Base-by-base conservation (phyloP, 2,329 filamentous ascomycete genomes). In the Ceratocystis cacaofunesta region DNA sequence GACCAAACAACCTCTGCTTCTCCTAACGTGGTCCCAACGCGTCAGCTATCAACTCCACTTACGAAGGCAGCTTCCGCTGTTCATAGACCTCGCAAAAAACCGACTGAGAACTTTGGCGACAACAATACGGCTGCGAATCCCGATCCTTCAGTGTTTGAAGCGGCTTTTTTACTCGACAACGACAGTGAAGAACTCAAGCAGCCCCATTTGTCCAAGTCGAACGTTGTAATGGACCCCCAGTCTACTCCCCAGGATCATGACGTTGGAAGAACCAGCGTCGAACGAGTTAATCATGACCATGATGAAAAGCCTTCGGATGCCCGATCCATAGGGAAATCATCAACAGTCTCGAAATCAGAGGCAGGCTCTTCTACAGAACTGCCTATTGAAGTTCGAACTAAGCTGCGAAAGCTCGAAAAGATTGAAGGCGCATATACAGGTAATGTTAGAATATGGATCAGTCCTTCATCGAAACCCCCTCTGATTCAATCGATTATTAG, bases 131-230 rank as follows among this genome's bases (percentile, higher is more conserved):
- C 76, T 2, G 69, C 70, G 12, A 84, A 86, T 50, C 88, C 89
- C 1, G 92, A 96, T 74, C 92, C 92, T 32, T 85, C 89, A 44
- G 88, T 96, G 67, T 95, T 95, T 71, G 90, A 95, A 73, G 84
- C 85, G 0, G 89, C 90, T 52, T 95, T 96, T 74, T 85, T 89
- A 15, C 86, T 96, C 70, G 92, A 92, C 66, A 82, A 83, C 3
- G 79, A 80, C 2, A 87, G 83, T 69, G 80, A 85, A 66, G 76
- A 82, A 41, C 80, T 32, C 0, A 88, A 88, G 3, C 85, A 86
- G 19, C 76, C 75, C 1, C 67, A 68, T 5, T 70, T 72, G 17
- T 69, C 10, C 30, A 69, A 60, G 5, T 58, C 58, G n/a, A 48
- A 32, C 28, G 25, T 12, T 19, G 10, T 44, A 10, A 61, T 60